Evolutionary conservation across 768 basidiomycete species (phyloP).

Genomic region (Phanerodontia chrysosporium): DNA sequence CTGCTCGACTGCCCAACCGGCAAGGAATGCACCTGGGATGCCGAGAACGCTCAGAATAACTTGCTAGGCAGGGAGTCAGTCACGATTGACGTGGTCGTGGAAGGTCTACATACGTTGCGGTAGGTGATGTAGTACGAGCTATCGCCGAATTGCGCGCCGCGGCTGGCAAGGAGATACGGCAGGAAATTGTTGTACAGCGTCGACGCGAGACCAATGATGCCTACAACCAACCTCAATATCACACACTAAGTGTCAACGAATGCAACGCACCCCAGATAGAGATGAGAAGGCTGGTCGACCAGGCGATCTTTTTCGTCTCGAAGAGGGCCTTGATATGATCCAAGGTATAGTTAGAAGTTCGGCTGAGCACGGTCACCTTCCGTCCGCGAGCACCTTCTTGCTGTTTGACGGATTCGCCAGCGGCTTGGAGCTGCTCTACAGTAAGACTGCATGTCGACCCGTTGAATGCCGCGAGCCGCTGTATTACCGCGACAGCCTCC

Average conservation of each 20-base stretch:
- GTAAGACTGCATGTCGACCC: slow-evolving; percentile 38
- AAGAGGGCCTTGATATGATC: slow-evolving; percentile 59
- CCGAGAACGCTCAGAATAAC: slow-evolving; percentile 66
- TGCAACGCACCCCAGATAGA: slow-evolving; percentile 36
- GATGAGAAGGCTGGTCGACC: slow-evolving; percentile 60
- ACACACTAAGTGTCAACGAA: neutral
- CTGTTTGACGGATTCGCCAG: slow-evolving; percentile 23
- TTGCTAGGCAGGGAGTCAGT: slow-evolving; percentile 39
- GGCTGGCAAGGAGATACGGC: slow-evolving; percentile 31
- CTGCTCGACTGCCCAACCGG: slow-evolving; percentile 67
- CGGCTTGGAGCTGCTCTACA: slow-evolving; percentile 38
- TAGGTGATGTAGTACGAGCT: slow-evolving; percentile 32
- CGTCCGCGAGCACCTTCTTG: neutral
- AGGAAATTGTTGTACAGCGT: slow-evolving; percentile 36
- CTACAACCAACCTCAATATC: slow-evolving; percentile 9
- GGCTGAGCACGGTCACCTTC: slow-evolving; percentile 29
- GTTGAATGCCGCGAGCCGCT: slow-evolving; percentile 48
- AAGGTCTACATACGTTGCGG: slow-evolving; percentile 28
- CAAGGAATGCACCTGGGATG: slow-evolving; percentile 67
- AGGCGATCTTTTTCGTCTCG: slow-evolving; percentile 57
- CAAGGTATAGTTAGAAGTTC: slow-evolving; percentile 35
- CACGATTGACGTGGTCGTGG: neutral
- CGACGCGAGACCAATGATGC: slow-evolving; percentile 32
- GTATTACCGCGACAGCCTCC: slow-evolving; percentile 46
- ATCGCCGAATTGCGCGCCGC: slow-evolving; percentile 33